These are phyloP conservation scores for Zygotorulaspora sp. DNA, from an alignment of 805 yeast genomes.

Conservation along the genomic window DNA sequence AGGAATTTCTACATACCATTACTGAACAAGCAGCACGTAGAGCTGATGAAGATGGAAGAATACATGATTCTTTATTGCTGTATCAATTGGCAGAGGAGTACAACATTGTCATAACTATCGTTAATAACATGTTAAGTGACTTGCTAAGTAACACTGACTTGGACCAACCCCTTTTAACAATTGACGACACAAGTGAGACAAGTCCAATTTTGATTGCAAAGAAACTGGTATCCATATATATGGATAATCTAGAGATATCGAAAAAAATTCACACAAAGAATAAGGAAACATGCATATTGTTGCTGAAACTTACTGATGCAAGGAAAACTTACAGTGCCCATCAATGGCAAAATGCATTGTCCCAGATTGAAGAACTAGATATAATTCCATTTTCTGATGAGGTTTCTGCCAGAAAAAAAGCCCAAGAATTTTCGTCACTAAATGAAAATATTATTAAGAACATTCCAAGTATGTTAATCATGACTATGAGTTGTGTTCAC, in stretches of 20 bases:
- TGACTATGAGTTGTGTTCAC: constrained; percentile 74
- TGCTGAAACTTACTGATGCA: constrained; percentile 65
- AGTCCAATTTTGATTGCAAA: constrained; percentile 39
- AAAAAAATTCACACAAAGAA: constrained; percentile 49
- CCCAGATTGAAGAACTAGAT: constrained; percentile 52
- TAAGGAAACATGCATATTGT: constrained; percentile 59
- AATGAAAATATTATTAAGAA: constrained; percentile 73
- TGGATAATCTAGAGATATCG: constrained; percentile 56
- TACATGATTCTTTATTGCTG: constrained; percentile 75
- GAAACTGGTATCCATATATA: constrained; percentile 35
- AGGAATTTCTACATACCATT: constrained; percentile 60
- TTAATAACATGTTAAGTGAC: constrained; percentile 76
- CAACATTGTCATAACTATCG: constrained; percentile 68
- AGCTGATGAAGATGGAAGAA: constrained; percentile 89
- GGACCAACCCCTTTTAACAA: constrained; percentile 46
- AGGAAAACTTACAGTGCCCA: constrained; percentile 53
- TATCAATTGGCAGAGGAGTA: constrained; percentile 88
- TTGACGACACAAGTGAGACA: constrained; percentile 42
- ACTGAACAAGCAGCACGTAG: constrained; percentile 79
- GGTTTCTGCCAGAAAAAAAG: constrained; percentile 55
- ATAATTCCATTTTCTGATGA: constrained; percentile 63
- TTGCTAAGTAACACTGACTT: constrained; percentile 65
- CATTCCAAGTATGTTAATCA: constrained; percentile 72
- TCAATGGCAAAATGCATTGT: constrained; percentile 57
- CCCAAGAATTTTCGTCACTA: constrained; percentile 60